Percentiles rank a stretch among this genome's conserved stretches.
Evolutionary conservation across 129 eudicot species (phyloP).

Genomic region (Flaveria ramosissima): DNA sequence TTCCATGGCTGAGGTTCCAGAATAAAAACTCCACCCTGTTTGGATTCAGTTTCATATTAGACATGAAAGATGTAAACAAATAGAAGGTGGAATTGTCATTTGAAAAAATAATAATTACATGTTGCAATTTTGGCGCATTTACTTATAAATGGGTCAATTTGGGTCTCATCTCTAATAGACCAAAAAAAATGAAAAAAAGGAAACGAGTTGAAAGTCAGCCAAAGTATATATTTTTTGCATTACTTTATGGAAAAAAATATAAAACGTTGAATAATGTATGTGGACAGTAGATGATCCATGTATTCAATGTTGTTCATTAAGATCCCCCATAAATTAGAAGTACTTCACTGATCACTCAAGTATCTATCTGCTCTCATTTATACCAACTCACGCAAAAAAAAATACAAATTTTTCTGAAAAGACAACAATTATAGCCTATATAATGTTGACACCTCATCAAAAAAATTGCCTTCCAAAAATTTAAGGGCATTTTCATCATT

Average conservation of each 20-base stretch:
- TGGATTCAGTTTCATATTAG: no score
- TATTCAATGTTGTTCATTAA: not conserved
- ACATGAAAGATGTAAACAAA: conserved; percentile 13
- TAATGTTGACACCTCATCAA: not conserved
- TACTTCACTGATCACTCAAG: no score
- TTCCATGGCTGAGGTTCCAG: conserved; percentile 98
- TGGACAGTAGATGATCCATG: not conserved
- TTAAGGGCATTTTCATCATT: not conserved
- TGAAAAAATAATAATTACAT: no score
- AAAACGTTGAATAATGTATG: no score
- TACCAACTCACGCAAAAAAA: not conserved
- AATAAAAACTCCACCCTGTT: conserved; percentile 80
- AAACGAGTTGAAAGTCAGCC: not conserved
- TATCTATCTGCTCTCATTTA: not conserved
- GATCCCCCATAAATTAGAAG: no score
- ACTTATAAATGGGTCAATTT: no score
- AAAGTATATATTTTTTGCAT: not conserved
- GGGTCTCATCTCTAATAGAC: no score
- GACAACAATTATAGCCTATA: not conserved
- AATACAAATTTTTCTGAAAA: not conserved
- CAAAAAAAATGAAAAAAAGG: not conserved
- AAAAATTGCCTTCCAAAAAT: not conserved
- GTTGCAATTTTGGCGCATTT: no score
- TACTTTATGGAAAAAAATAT: no score
- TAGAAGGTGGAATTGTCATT: no score